Base-by-base conservation (phyloP, 768 basidiomycete species). In the Omphalotus guepiniiformis region DNA sequence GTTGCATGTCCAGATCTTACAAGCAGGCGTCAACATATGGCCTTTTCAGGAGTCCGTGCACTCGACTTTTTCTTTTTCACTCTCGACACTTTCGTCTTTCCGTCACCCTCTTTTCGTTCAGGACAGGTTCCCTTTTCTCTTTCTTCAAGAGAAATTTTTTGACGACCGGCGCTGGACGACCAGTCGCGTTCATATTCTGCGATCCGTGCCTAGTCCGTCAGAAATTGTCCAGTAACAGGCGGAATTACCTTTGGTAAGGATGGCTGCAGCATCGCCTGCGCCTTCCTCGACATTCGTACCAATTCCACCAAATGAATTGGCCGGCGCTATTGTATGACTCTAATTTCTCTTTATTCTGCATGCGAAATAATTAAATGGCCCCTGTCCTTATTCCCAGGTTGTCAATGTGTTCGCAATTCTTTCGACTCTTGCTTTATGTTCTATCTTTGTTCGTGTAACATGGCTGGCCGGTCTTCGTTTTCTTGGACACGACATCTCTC, bases 361-460 rank as follows among this genome's bases (percentile, higher is more conserved):
- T 21, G 18, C 4, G 7, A 22, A 34, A 18, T 19, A 5, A 13
- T 26, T 30, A 1, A 25, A 4, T 18, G 22, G 3, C 28, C 4
- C 12, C 12, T 29, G n/a, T 22, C 26, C 3, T 38, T 16, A 25
- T 30, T 38, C 11, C 27, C 36, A 76, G 76, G 69, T 71, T 45
- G 71, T 80, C 49, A 72, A 75, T 48, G 63, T 66, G 18, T 79
- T 84, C 55, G 77, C 82, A 15, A 49, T 76, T 36, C 56, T 82
- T 25, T 81, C 83, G 7, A 62, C 77, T 16, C 47, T 79, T 27
- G 80, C 79, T 3, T 60, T 86, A 32, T 55, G 70, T 16, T 75
- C 74, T 12, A 73, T 85, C 41, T 67, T 66, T 46, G 46, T 71
- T 25, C 74, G 80, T 48, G 66, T 74, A 29, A 51, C 70, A 39